phyloP scores from a whole-genome alignment of 2,329 filamentous ascomycete species.

The Cladobotryum mycophilum region DNA sequence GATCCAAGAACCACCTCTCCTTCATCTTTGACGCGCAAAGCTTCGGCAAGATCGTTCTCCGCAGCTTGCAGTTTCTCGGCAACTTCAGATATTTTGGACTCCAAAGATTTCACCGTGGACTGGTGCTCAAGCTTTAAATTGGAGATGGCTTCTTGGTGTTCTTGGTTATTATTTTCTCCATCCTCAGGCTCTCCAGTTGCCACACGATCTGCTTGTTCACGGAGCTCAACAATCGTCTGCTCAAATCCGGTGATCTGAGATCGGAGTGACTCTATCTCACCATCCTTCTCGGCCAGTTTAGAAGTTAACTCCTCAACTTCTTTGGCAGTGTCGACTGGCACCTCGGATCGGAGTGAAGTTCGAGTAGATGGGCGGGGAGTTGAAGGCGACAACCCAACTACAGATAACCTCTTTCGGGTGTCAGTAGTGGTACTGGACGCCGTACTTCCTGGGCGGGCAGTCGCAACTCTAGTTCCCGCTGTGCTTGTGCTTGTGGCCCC shows the following conservation, averaged over 20 bases:
- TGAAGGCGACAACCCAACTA: conserved; percentile 34
- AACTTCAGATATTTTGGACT: conserved; percentile 41
- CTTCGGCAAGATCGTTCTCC: conserved; percentile 44
- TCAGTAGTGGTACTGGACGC: conserved; percentile 21
- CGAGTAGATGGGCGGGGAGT: conserved; percentile 22
- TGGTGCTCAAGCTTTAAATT: conserved; percentile 45
- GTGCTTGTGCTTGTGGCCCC: conserved; percentile 20
- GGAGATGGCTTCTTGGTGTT: conserved; percentile 39
- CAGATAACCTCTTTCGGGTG: conserved; percentile 53
- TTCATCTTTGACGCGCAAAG: conserved; percentile 43
- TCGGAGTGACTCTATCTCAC: conserved; percentile 51
- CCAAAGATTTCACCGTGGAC: conserved; percentile 40
- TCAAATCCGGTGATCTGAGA: conserved; percentile 50
- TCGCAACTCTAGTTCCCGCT: conserved; percentile 28
- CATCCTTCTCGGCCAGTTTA: conserved; percentile 52
- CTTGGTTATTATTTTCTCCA: conserved; percentile 33
- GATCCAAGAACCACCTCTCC: conserved; percentile 42
- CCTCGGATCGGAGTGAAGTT: conserved; percentile 34
- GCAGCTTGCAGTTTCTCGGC: conserved; percentile 45
- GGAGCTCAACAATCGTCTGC: conserved; percentile 49
- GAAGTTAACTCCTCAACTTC: conserved; percentile 55
- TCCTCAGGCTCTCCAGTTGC: conserved; percentile 31
- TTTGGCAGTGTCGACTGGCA: conserved; percentile 41
- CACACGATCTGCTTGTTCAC: conserved; percentile 41
- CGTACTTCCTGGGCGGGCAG: conserved; percentile 15